Conservation (phyloP, 345 rosid genomes). For the Odontarrhena argentea region DNA sequence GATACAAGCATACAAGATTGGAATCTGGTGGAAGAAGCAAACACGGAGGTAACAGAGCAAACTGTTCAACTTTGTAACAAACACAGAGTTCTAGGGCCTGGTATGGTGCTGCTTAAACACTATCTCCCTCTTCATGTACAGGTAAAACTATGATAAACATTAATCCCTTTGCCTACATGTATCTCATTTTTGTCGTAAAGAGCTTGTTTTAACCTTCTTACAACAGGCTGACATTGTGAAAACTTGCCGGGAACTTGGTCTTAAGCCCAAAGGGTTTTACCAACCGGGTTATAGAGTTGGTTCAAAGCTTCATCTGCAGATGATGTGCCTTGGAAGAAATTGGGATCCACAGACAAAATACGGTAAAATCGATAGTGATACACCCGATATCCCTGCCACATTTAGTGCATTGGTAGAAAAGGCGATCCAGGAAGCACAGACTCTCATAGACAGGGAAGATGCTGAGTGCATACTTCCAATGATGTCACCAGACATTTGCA, state of each 20-base stretch:
- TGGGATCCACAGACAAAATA: constrained; percentile 60
- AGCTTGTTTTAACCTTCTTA: neutral
- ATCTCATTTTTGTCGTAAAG: neutral
- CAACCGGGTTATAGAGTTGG: constrained; percentile 57
- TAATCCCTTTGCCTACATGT: neutral
- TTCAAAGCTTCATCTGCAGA: constrained; percentile 50
- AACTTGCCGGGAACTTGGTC: constrained; percentile 50
- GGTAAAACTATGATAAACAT: constrained; percentile 34
- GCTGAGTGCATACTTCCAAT: constrained; percentile 51
- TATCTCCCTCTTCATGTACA: constrained; percentile 44
- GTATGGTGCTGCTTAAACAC: constrained; percentile 59
- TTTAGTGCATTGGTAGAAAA: constrained; percentile 47
- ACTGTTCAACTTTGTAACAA: neutral
- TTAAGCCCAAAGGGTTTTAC: constrained; percentile 55
- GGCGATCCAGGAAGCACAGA: constrained; percentile 45
- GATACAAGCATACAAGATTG: neutral
- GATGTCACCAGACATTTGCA: constrained; percentile 61
- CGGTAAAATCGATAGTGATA: neutral
- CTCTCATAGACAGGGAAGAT: constrained; percentile 36
- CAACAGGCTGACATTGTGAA: constrained; percentile 59
- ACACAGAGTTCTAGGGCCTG: constrained; percentile 47
- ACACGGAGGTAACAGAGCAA: neutral
- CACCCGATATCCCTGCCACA: constrained; percentile 42
- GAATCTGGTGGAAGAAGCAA: neutral
- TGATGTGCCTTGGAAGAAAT: constrained; percentile 67